phyloP scores from a whole-genome alignment of 768 basidiomycete genomes.

The Hypsizygus marmoreus region DNA sequence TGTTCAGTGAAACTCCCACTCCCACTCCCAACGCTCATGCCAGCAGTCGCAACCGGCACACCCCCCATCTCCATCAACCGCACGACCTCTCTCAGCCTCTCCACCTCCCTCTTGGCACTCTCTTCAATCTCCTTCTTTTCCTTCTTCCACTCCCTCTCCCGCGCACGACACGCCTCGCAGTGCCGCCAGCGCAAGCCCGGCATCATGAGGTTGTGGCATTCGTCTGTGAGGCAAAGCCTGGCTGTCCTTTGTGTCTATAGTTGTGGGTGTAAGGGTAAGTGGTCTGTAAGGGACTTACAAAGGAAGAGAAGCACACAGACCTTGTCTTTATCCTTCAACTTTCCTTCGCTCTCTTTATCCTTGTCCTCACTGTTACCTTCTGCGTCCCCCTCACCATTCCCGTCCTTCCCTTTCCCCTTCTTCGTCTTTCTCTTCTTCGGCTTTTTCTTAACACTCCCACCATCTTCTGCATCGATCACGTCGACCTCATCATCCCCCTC shows the following conservation, averaged over 20 bases:
- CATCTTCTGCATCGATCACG: slow-evolving; percentile 12
- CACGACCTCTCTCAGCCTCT: slow-evolving; percentile 12
- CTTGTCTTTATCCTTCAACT: slow-evolving; percentile 5
- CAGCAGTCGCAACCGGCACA: background rate
- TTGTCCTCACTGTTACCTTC: background rate
- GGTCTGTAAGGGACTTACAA: too few relatives aligned
- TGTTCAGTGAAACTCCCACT: background rate
- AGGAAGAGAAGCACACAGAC: slow-evolving; percentile 6
- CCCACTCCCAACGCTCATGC: background rate
- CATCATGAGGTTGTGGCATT: slow-evolving; percentile 45
- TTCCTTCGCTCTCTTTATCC: background rate
- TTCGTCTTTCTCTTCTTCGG: slow-evolving; percentile 10
- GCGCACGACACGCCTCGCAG: slow-evolving; percentile 47
- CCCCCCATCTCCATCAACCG: slow-evolving; percentile 1
- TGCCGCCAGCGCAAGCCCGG: slow-evolving; percentile 48
- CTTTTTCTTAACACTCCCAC: slow-evolving; percentile 12
- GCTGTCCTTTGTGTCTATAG: slow-evolving; percentile 15
- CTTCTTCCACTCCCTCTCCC: slow-evolving; percentile 29
- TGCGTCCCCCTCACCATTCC: background rate
- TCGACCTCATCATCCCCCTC: slow-evolving; percentile 21
- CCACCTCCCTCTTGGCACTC: slow-evolving; percentile 2
- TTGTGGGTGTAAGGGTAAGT: background rate
- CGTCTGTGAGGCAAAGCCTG: slow-evolving; percentile 37
- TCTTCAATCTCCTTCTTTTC: slow-evolving; percentile 15
- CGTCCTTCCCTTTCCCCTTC: slow-evolving; percentile 5